A percentile compares a stretch with the other conserved stretches of the same genome.
phyloP scores from a whole-genome alignment of 2,329 filamentous ascomycete species.

The Aspergillus tubingensis region DNA sequence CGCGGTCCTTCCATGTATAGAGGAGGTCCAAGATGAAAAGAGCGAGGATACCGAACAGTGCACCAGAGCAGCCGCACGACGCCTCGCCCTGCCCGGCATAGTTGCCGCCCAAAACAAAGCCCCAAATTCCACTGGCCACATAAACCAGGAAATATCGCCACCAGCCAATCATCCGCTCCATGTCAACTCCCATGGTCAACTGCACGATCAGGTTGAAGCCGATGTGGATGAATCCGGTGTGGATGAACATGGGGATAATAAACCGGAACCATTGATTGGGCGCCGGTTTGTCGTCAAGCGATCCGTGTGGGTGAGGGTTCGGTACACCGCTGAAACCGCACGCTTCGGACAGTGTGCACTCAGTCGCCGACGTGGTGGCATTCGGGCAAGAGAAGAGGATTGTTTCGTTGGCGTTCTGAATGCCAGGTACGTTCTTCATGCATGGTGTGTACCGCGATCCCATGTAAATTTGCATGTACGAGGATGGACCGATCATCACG shows the following conservation, averaged over 20 bases:
- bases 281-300: constrained; percentile 58
- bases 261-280: constrained; percentile 98
- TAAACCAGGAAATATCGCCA: constrained; percentile 90
- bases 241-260: constrained; percentile 92
- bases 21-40: constrained; percentile 84
- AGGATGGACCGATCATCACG: constrained; percentile 93
- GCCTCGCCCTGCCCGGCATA: constrained; percentile 80
- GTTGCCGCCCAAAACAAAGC: constrained; percentile 92
- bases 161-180: constrained; percentile 86
- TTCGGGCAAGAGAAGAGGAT: constrained; percentile 77
- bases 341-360: constrained; percentile 73
- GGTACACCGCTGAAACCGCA: constrained; percentile 82
- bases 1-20: constrained; percentile 85
- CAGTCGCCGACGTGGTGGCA: constrained; percentile 61
- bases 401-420: constrained; percentile 39
- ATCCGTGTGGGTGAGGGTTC: constrained; percentile 57
- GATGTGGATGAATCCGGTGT: constrained; percentile 91
- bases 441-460: constrained; percentile 89
- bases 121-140: constrained; percentile 87
- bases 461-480: constrained; percentile 93
- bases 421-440: constrained; percentile 71
- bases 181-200: constrained; percentile 84
- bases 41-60: constrained; percentile 88
- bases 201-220: constrained; percentile 94
- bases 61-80: constrained; percentile 86